Base-by-base conservation (phyloP, 768 basidiomycete genomes). In the Pilatotrama ljubarskyi region DNA sequence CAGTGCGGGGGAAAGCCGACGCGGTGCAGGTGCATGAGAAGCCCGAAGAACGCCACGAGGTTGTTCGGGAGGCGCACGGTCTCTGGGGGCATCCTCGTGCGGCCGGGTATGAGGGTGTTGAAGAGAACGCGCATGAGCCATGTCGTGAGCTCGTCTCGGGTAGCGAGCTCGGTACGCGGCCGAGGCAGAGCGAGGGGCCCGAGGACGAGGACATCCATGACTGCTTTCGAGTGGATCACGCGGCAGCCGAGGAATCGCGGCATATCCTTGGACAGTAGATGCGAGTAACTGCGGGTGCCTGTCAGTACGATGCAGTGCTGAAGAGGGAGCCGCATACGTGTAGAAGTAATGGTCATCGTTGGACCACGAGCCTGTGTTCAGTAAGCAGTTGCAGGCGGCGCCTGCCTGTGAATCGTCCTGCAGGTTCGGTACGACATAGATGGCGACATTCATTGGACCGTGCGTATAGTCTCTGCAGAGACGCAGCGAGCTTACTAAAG, bases 1-100 rank as follows among this genome's bases (percentile, higher is more conserved):
- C 74, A 75, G 58, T 74, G 75, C 22, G 59, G 61, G 10, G 75
- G 75, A 58, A 72, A 75, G 4, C 73, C 73, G 32, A 74, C 71
- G 48, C 66, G 62, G 41, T 68, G 64, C 24, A 75, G 69, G 55
- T 72, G 68, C 17, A 72, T 58, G 26, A 75, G 64, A 5, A 76
- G 67, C 7, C 63, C 48, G 41, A 75, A 42, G 62, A 75, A 75
- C 8, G 66, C 69, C 14, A 69, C 70, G 17, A 76, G 68, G 41
- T 68, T 74, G 65, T 73, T 73, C 24, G 75, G 70, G 37, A 69
- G 62, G 47, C 71, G 69, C 15, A 74, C 65, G n/a, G 71, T 63
- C 25, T 61, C 36, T 0, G 63, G 63, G 25, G 68, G 65, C 13
- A 59, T 48, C 36, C 68, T 49, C 11, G 67, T 51, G 15, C 38